A percentile compares a stretch with the other conserved stretches of the same genome.
Conservation (phyloP, 2,329 filamentous ascomycete genomes). For the Calonectria crousiana region DNA sequence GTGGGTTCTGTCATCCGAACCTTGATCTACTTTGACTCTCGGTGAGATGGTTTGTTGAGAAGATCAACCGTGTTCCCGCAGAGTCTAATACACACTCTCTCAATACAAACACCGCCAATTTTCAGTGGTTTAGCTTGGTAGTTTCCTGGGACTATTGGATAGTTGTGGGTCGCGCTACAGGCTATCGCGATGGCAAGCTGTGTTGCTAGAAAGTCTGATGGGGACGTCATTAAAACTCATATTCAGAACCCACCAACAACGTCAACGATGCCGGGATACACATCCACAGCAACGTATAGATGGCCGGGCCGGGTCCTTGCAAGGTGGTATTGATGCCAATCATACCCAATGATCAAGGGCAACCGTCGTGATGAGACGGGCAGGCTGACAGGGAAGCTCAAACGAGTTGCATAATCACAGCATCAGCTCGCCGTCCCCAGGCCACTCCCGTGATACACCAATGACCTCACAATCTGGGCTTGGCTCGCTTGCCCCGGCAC, state of each 20-base stretch:
- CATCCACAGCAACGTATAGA: not conserved
- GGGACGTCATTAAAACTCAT: slow-evolving; percentile 5
- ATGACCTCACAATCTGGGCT: slow-evolving; percentile 39
- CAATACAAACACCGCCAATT: not conserved
- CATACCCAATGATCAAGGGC: slow-evolving; percentile 25
- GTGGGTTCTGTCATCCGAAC: slow-evolving; percentile 35
- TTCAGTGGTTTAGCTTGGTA: not conserved
- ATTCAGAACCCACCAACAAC: not conserved
- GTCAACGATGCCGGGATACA: slow-evolving; percentile 13
- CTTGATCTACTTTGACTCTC: slow-evolving; percentile 38
- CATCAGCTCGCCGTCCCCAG: slow-evolving; percentile 23
- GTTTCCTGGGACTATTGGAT: not conserved
- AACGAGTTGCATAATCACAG: slow-evolving; percentile 24
- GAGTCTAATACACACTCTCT: not conserved
- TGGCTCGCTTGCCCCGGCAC: slow-evolving; percentile 29
- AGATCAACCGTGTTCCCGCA: slow-evolving; percentile 11
- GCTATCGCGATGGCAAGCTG: not conserved
- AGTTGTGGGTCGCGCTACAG: not conserved
- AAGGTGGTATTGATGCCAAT: slow-evolving; percentile 14
- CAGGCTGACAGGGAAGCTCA: slow-evolving; percentile 5
- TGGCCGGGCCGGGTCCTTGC: slow-evolving; percentile 1
- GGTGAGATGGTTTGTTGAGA: slow-evolving; percentile 35
- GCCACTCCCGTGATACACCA: slow-evolving; percentile 33
- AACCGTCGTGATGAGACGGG: slow-evolving; percentile 23
- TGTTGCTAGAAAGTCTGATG: not conserved